Evolutionary conservation across 345 rosid species (phyloP).

Genomic region (Rubroshorea leprosula): DNA sequence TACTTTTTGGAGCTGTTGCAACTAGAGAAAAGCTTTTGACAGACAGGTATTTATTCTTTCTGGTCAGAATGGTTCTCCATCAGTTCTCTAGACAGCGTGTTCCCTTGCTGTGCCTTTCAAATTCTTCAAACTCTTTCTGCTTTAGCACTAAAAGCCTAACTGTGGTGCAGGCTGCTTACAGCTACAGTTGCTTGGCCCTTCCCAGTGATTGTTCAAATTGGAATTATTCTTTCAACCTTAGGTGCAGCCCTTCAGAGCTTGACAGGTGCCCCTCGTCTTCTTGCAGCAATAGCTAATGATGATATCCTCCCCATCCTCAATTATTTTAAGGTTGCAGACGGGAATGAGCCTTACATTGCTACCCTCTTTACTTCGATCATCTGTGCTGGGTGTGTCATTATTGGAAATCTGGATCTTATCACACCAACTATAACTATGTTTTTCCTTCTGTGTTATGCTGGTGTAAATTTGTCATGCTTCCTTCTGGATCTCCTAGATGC

Average conservation of each 20-base stretch:
- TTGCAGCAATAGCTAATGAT: conserved; percentile 99
- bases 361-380: conserved; percentile 88
- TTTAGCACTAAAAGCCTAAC: conserved; percentile 10
- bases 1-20: conserved; percentile 87
- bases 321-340: conserved; percentile 90
- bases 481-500: conserved; percentile 99
- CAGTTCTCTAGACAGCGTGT: background rate
- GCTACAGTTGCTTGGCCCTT: conserved; percentile 97
- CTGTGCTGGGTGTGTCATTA: conserved; percentile 82
- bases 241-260: conserved; percentile 99
- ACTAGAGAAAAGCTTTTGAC: conserved; percentile 84
- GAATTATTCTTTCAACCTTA: conserved; percentile 95
- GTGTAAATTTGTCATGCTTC: conserved; percentile 99
- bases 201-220: conserved; percentile 72
- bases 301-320: conserved; percentile 96
- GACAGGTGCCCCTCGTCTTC: conserved; percentile 96
- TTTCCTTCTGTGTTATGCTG: conserved; percentile 89
- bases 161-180: conserved; percentile 63
- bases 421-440: conserved; percentile 97
- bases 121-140: background rate
- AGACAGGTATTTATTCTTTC: conserved; percentile 56
- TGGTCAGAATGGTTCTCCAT: background rate
- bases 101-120: background rate
- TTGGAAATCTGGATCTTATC: conserved; percentile 98
- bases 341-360: conserved; percentile 80